Evolutionary conservation across 2,329 filamentous ascomycete genomes (phyloP), one percentile per base, ranked within the genome.

Genomic region (Rhytidhysteron rufulum): DNA sequence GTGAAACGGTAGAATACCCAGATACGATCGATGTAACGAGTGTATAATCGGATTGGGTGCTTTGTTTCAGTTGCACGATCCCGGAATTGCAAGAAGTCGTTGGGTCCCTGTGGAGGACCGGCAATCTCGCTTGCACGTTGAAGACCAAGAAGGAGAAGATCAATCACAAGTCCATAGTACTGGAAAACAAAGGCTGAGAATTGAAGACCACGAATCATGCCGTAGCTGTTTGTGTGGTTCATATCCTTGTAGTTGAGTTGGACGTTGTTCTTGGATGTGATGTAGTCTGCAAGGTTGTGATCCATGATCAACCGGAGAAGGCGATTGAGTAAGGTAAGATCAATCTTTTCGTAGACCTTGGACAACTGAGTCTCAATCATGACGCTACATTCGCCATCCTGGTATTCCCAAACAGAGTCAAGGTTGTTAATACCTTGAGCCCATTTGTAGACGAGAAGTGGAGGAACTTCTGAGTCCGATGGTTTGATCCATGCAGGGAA

Each of bases 321-420:
- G 43, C 91, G 87, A 70, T 98, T 98, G 53, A 98, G 79, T 42
- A 98, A 74, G 0, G 93, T 98, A 47, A 98, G 72, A 71, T 98
- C 93, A 47, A 98, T 95, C 78, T 98, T 98, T 71, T 98, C 93
- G 52, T 98, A 98, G 33, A 98, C 90, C 69, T 98, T 98, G n/a
- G 93, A 96, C 3, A 98, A 73, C 54, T 96, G 87, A 0, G 94
- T 98, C 71, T 98, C 93, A 37, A 98, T 90, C 85, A 98, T 89
- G 47, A 98, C 93, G 54, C 96, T 96, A 67, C 91, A 97, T 66
- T 98, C 90, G 48, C 93, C 93, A 55, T 97, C 85, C 32, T 88
- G 81, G 16, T 87, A 86, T 58, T 94, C 87, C 93, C 93, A 98
- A 20, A 98, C 90, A 51, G 88, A 87, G 55, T 89, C 86, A 34